Evolutionary conservation across 1,284 basidiomycete species (phyloP), one percentile per base, ranked within the genome.

Genomic region (Veloporphyrellus conicus): DNA sequence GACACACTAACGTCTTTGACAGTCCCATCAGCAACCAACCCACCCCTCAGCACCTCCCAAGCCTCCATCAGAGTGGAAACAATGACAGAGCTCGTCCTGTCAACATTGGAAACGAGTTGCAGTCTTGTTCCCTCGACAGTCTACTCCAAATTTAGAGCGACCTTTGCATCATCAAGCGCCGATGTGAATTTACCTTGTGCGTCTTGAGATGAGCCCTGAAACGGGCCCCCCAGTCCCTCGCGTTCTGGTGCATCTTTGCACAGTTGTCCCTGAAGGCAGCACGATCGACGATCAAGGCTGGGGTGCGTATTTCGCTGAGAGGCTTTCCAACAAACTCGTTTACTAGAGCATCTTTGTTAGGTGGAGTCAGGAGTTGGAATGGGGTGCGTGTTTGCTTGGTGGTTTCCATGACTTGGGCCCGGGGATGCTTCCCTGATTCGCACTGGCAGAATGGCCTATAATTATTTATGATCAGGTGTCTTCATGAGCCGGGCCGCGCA

Each of bases 131-230:
- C 90, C 62, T 91, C 86, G 6, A 72, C 68, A 2, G 87, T 91
- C 84, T 90, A 43, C 25, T 32, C 15, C 15, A 41, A 37, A 53
- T 29, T 58, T 47, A 54, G 46, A 38, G 36, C 31, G n/a, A 27
- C 20, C 27, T 19, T 19, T 36, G 22, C 31, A 38, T 36, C 6
- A 29, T 40, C 18, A 19, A 8, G 25, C 27, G 28, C n/a, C 12
- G 33, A 27, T 33, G 9, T 55, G 22, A 53, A 37, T 33, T 25
- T 52, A 82, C 82, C 73, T 85, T 91, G 71, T 88, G 85, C 11
- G 89, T 90, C 68, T 93, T 93, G 44, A 93, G 73, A 64, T 93
- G 91, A 6, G 83, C 85, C 42, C 91, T 73, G 63, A 93, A 93
- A 12, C 61, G 69, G 23, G 86, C 81, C 6, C 82, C 83, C 73